phyloP scores from a whole-genome alignment of 495 filamentous ascomycete species.

The Penicillium riverlandense region DNA sequence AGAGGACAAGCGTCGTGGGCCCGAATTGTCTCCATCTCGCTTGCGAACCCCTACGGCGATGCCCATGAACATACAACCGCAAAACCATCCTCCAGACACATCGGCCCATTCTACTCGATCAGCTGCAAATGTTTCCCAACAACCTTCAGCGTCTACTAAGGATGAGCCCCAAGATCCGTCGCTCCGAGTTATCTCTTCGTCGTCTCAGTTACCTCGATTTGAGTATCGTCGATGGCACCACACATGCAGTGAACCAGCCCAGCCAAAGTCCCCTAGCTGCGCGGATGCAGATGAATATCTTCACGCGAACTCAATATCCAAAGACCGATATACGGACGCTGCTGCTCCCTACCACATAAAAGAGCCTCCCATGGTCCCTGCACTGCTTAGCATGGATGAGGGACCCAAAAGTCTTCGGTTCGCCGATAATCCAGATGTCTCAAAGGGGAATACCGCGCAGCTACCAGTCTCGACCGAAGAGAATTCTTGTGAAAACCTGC shows the following conservation, averaged over 20 bases:
- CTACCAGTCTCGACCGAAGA: slow-evolving; percentile 5
- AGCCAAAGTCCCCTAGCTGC: not conserved
- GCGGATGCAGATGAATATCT: not conserved
- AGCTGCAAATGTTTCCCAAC: not conserved
- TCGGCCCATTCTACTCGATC: not conserved
- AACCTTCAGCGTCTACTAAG: not conserved
- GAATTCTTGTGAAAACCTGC: slow-evolving; percentile 26
- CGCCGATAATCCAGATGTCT: slow-evolving; percentile 5
- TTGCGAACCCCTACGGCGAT: not conserved
- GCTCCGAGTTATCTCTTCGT: slow-evolving; percentile 29
- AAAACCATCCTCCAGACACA: not conserved
- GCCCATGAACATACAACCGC: not conserved
- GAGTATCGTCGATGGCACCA: slow-evolving; percentile 33
- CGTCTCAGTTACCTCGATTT: slow-evolving; percentile 39
- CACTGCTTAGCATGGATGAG: not conserved
- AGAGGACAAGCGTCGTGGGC: slow-evolving; percentile 6
- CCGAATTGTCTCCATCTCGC: slow-evolving; percentile 1
- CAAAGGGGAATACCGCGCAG: slow-evolving; percentile 1
- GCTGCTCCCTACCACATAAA: no score
- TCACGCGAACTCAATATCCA: no score
- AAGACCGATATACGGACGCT: no score
- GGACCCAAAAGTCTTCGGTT: slow-evolving; percentile 13
- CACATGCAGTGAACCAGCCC: not conserved
- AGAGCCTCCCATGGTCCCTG: no score
- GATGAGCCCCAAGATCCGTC: slow-evolving; percentile 11